Evolutionary conservation across 306 rosid species (phyloP).

Genomic region (Prosopis cineraria): DNA sequence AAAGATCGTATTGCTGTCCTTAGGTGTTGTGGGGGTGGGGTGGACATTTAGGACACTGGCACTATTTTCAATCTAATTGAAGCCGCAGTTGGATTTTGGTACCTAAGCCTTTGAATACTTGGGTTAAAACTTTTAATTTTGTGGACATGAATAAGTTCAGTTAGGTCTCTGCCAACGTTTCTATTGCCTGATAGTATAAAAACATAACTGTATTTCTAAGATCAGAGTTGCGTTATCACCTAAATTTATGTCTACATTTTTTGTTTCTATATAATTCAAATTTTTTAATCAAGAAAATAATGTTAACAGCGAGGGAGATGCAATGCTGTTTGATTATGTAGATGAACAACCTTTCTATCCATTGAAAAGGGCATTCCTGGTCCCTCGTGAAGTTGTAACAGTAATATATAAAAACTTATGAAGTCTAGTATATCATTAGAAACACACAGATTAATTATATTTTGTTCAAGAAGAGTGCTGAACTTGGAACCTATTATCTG

Average conservation of each 20-base stretch:
- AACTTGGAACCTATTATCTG: too few relatives aligned
- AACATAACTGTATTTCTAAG: background rate
- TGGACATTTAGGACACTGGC: background rate
- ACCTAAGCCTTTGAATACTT: background rate
- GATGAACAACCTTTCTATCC: slow-evolving; percentile 62
- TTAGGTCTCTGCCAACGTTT: background rate
- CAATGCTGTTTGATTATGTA: slow-evolving; percentile 33
- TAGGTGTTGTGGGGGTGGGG: background rate
- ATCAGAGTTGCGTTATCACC: background rate
- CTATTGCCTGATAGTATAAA: background rate
- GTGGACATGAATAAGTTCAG: background rate
- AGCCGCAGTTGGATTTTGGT: background rate
- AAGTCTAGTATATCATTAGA: too few relatives aligned
- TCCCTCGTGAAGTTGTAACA: slow-evolving; percentile 45
- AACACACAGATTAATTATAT: too few relatives aligned
- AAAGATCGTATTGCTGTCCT: background rate
- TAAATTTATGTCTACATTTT: background rate
- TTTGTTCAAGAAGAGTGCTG: too few relatives aligned
- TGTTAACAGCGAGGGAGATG: background rate
- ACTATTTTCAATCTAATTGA: background rate
- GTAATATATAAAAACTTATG: too few relatives aligned
- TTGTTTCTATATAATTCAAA: background rate
- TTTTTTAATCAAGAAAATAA: background rate
- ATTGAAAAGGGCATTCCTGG: slow-evolving; percentile 65
- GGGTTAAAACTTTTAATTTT: slow-evolving; percentile 1